Conservation (phyloP, 2,329 filamentous ascomycete genomes). For the Microascus cirrosus region DNA sequence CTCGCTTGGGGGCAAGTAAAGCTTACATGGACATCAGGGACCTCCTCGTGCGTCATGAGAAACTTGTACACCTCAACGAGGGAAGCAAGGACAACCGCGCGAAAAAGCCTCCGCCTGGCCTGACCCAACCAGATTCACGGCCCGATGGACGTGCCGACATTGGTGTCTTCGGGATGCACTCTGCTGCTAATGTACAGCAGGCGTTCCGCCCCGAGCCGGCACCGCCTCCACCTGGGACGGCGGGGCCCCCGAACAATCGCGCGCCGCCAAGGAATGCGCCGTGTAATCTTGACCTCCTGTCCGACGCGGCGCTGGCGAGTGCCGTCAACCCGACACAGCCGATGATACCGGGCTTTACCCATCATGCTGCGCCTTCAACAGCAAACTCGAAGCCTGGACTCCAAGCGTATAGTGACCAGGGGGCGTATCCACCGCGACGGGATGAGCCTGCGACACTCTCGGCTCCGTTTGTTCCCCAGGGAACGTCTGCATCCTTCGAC, state of each 20-base stretch:
- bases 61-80: constrained; percentile 53
- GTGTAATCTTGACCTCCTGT: constrained; percentile 47
- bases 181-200: constrained; percentile 5
- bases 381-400: constrained; percentile 25
- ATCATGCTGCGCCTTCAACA: constrained; percentile 16
- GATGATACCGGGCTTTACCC: constrained; percentile 32
- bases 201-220: constrained; percentile 6
- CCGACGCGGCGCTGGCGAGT: constrained; percentile 48
- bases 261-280: constrained; percentile 31
- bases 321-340: constrained; percentile 41
- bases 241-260: constrained; percentile 30
- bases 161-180: constrained; percentile 32
- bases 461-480: constrained; percentile 20
- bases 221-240: constrained; percentile 11
- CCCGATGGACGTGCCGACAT: constrained; percentile 34
- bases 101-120: constrained; percentile 35
- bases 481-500: constrained; percentile 31
- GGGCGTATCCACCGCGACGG: constrained; percentile 21
- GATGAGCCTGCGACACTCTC: constrained; percentile 1
- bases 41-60: constrained; percentile 52
- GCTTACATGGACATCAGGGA: constrained; percentile 55
- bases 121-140: background rate
- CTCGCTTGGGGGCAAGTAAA: constrained; percentile 7
- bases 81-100: constrained; percentile 42
- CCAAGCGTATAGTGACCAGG: constrained; percentile 36